Base-by-base conservation (phyloP, 129 eudicot species). In the Lonicera japonica region DNA sequence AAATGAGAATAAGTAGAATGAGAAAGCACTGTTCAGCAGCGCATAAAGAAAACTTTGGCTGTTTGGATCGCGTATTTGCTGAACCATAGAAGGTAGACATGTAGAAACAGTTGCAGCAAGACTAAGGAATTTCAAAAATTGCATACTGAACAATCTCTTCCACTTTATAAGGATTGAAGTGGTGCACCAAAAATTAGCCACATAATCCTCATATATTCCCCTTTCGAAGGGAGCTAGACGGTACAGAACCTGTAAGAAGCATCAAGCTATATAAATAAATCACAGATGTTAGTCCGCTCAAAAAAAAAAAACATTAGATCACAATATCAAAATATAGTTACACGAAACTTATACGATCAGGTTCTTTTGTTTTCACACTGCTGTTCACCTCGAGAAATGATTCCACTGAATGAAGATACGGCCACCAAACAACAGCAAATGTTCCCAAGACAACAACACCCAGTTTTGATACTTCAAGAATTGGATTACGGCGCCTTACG, bases 141-240 rank as follows among this genome's bases (percentile, higher is more conserved):
- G 83, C 15, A 80, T 82, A 36, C 82, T 60, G 73, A 92, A 85
- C 71, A 92, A 67, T 65, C 82, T 79, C 71, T 92, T 92, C 98
- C 96, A 92, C 64, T 92, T 92, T 13, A 92, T 57, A 11, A 88
- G 52, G 22, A 85, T 73, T 15, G 98, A 84, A 54, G 96, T 74
- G 39, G 98, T 77, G 72, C 98, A 92, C 96, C 98, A 92, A 70
- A 92, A 88, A 60, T 88, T 92, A 61, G 99, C 99, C 56, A 92
- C 99, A 43, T 92, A 92, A 63, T 92, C 96, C 76, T 92, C 99
- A 21, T 87, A 92, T 66, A 92, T 73, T 54, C 99, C 99, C 82
- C 99, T 92, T 74, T 92, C 99, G 74, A 92, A 92, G 6, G 99
- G 99, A 72, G 96, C 99, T 73, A 92, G 80, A 46, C 99, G 95